Percentiles rank a stretch among this genome's conserved stretches.
Conservation (phyloP, 2,329 filamentous ascomycete genomes). For the Paraconiothyrium sp. region DNA sequence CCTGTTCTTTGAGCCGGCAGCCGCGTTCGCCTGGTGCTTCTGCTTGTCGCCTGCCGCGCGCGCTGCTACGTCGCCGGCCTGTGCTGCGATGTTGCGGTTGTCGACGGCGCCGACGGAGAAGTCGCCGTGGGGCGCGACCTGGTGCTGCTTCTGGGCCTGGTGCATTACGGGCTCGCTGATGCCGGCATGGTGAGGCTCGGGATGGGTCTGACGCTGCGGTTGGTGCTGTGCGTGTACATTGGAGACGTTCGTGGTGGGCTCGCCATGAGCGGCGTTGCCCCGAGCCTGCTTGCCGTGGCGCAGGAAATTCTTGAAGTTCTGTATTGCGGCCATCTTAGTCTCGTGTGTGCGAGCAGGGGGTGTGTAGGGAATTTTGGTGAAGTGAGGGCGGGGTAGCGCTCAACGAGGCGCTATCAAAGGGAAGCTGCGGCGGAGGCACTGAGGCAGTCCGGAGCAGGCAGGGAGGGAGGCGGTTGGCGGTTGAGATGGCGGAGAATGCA, state of each 20-base stretch:
- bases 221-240: conserved; percentile 72
- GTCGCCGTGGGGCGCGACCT: conserved; percentile 60
- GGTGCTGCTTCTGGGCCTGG: conserved; percentile 58
- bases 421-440: conserved; percentile 12
- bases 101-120: conserved; percentile 71
- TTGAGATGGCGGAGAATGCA: conserved; percentile 21
- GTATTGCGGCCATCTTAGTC: conserved; percentile 74
- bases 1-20: conserved; percentile 58
- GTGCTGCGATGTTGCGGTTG: conserved; percentile 72
- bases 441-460: conserved; percentile 8
- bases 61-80: conserved; percentile 72
- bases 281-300: conserved; percentile 97
- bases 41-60: conserved; percentile 71
- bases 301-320: conserved; percentile 98
- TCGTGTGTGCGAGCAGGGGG: conserved; percentile 18
- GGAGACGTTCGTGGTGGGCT: conserved; percentile 70
- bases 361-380: conserved; percentile 23
- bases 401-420: conserved; percentile 5
- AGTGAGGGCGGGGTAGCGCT: conserved; percentile 31
- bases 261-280: conserved; percentile 66
- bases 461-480: conserved; percentile 1
- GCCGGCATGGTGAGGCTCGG: conserved; percentile 64
- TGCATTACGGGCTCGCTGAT: conserved; percentile 67
- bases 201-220: conserved; percentile 55
- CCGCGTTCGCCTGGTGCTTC: conserved; percentile 55